These are phyloP conservation scores for Diaporthe eres DNA, from an alignment of 2,329 filamentous ascomycete genomes.

Conservation along the genomic window DNA sequence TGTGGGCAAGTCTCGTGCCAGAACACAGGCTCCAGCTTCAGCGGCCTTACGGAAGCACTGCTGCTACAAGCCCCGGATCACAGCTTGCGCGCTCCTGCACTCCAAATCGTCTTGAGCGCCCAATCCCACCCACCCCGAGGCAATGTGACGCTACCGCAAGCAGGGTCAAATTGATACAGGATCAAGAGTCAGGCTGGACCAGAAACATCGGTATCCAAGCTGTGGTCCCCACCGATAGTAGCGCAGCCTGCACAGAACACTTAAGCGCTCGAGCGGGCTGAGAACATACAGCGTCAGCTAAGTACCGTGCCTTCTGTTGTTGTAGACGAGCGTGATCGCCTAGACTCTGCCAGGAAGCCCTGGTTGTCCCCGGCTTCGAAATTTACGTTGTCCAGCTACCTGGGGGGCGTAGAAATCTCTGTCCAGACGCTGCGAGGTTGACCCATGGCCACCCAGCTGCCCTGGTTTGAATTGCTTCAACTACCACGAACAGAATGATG, in stretches of 20 bases:
- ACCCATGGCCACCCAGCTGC: neutral
- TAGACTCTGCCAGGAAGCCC: neutral
- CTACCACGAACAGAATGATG: neutral
- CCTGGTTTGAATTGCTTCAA: neutral
- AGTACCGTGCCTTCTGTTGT: neutral
- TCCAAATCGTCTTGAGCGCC: neutral
- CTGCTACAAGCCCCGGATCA: constrained; percentile 13
- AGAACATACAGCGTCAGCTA: neutral
- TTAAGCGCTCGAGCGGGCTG: neutral
- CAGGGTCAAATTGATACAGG: neutral
- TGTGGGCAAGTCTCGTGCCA: neutral
- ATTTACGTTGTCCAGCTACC: neutral
- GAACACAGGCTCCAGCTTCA: neutral
- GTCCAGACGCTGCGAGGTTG: neutral
- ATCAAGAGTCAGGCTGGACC: neutral
- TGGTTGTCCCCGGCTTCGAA: neutral
- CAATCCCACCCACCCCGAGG: constrained; percentile 13
- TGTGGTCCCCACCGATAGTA: neutral
- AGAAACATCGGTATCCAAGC: neutral
- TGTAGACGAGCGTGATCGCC: neutral
- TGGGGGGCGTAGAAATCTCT: neutral
- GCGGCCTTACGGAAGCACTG: neutral
- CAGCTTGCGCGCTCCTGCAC: neutral
- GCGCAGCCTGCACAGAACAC: neutral
- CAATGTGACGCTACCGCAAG: constrained; percentile 5